Conservation (phyloP, 129 eudicot species). For the Chrysanthemum seticuspe region DNA sequence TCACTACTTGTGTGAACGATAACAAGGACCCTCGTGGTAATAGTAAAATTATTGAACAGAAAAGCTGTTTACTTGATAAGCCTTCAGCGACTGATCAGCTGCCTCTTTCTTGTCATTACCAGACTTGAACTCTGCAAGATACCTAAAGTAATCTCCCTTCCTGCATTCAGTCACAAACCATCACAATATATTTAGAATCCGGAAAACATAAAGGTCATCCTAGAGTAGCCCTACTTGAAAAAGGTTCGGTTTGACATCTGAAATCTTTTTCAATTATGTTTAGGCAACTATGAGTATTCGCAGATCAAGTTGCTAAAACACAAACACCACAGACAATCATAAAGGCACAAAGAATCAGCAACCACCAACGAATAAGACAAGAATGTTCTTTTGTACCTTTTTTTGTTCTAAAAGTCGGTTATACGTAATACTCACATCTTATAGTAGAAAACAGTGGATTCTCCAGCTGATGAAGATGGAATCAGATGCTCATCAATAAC, state of each 20-base stretch:
- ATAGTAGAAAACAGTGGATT: conserved; percentile 63
- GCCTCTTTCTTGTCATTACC: conserved; percentile 57
- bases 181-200: conserved; percentile 15
- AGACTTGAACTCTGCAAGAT: conserved; percentile 60
- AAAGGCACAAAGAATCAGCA: conserved; percentile 11
- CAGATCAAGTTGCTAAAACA: conserved; percentile 15
- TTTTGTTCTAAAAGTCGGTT: neutral
- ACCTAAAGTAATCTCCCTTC: conserved; percentile 60
- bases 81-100: conserved; percentile 61
- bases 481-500: conserved; percentile 59
- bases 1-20: neutral
- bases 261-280: neutral
- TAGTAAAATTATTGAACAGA: neutral
- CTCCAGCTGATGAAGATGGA: conserved; percentile 56
- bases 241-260: neutral
- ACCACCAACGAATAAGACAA: conserved; percentile 5
- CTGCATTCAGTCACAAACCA: conserved; percentile 27
- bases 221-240: neutral
- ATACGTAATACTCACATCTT: conserved; percentile 42
- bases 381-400: conserved; percentile 20
- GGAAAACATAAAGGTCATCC: neutral
- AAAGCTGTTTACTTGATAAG: conserved; percentile 41
- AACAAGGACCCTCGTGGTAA: neutral
- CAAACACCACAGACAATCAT: conserved; percentile 7
- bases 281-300: neutral